Percentiles rank a stretch among this genome's conserved stretches.
Evolutionary conservation across 2,329 filamentous ascomycete genomes (phyloP).

Genomic region (Aspergillus fumigatus): DNA sequence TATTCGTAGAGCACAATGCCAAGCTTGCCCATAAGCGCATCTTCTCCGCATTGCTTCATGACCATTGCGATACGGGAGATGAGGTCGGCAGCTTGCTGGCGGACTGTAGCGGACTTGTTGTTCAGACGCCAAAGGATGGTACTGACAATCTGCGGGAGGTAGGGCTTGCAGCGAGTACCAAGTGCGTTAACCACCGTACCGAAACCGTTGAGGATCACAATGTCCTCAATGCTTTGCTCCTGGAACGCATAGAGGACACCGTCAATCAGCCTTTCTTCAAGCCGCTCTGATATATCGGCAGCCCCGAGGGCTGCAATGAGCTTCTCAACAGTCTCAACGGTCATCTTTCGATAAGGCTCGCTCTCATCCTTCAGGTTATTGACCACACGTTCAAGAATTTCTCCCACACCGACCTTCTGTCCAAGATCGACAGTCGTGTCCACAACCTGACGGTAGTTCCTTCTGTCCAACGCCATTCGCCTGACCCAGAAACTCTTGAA

Average conservation of each 20-base stretch:
- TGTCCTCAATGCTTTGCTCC: constrained; percentile 93
- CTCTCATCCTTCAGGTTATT: constrained; percentile 97
- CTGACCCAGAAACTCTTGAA: constrained; percentile 99
- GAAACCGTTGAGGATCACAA: constrained; percentile 95
- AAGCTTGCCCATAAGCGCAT: constrained; percentile 91
- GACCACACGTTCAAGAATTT: constrained; percentile 90
- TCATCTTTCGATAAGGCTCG: constrained; percentile 98
- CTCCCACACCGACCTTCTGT: constrained; percentile 94
- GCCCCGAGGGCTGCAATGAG: constrained; percentile 88
- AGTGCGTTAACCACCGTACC: constrained; percentile 95
- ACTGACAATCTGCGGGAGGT: constrained; percentile 92
- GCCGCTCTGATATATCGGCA: constrained; percentile 84
- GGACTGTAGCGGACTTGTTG: constrained; percentile 95
- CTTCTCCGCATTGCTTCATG: constrained; percentile 98
- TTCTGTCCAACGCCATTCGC: constrained; percentile 93
- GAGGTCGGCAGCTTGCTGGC: constrained; percentile 93
- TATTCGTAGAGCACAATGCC: constrained; percentile 96
- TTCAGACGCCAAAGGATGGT: constrained; percentile 95
- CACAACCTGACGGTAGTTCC: constrained; percentile 96
- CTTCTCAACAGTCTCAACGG: constrained; percentile 95
- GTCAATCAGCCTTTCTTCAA: constrained; percentile 92
- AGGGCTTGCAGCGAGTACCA: constrained; percentile 89
- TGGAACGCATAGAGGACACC: constrained; percentile 96
- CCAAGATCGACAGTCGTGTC: constrained; percentile 96
- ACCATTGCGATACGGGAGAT: constrained; percentile 97